These are phyloP conservation scores for Cydonia oblonga DNA, from an alignment of 331 rosid genomes.

Conservation along the genomic window DNA sequence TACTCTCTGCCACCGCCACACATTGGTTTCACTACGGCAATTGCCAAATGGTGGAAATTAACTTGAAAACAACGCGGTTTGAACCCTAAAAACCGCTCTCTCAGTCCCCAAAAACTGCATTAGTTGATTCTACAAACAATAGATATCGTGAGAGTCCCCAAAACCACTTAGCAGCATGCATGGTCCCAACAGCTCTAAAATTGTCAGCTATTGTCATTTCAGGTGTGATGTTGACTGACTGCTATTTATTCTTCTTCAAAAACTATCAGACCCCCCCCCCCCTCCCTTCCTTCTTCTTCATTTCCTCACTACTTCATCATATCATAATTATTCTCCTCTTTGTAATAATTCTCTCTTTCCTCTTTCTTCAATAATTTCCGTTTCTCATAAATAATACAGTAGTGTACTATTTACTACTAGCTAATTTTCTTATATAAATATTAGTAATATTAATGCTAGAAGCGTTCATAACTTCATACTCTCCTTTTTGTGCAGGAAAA, in stretches of 20 bases:
- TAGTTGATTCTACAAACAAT: neutral
- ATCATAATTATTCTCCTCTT: constrained; percentile 4
- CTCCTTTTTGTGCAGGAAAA: constrained; percentile 27
- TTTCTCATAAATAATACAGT: neutral
- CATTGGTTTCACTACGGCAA: neutral
- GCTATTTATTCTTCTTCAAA: constrained; percentile 56
- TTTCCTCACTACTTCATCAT: constrained; percentile 26
- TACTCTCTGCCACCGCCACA: neutral
- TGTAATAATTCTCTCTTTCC: constrained; percentile 13
- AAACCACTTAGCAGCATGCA: constrained; percentile 17
- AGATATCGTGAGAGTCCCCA: constrained; percentile 7
- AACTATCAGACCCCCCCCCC: neutral
- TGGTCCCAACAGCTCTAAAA: constrained; percentile 43
- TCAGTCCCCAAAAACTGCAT: neutral
- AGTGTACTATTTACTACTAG: neutral
- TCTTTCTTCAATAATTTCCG: neutral
- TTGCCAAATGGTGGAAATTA: neutral
- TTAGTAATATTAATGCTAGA: neutral
- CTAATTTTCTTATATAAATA: neutral
- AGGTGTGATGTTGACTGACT: constrained; percentile 43
- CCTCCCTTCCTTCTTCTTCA: constrained; percentile 12
- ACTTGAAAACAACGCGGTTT: constrained; percentile 24
- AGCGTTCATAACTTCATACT: neutral
- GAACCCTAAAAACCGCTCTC: constrained; percentile 1
- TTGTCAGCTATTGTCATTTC: constrained; percentile 22